Conservation (phyloP, 2,329 filamentous ascomycete genomes). For the Leptosphaerulina australis region DNA sequence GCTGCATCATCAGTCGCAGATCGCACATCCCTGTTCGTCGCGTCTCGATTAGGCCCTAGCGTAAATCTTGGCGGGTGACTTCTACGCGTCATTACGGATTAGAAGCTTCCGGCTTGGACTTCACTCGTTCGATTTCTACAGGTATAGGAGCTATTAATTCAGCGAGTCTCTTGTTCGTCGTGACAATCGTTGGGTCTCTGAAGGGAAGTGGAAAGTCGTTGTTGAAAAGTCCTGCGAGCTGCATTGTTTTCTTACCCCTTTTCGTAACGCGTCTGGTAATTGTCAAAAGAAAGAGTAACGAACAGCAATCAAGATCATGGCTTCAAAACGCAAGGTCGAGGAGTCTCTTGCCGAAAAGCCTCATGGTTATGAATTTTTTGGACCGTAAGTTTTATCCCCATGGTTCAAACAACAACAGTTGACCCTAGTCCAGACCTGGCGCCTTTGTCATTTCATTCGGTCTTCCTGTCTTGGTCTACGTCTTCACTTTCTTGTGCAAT, state of each 20-base stretch:
- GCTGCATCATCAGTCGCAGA: conserved; percentile 6
- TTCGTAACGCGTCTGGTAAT: no score
- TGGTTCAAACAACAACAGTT: conserved; percentile 10
- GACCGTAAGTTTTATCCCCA: conserved; percentile 42
- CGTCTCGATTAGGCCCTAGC: conserved; percentile 6
- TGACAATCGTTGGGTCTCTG: no score
- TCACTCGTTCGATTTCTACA: conserved; percentile 29
- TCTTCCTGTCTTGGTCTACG: conserved; percentile 78
- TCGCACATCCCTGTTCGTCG: conserved; percentile 6
- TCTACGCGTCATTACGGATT: conserved; percentile 38
- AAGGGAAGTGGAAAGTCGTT: no score
- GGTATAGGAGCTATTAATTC: background rate
- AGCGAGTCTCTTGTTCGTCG: no score
- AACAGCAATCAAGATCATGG: conserved; percentile 24
- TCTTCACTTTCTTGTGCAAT: conserved; percentile 86
- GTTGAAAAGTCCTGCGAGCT: no score
- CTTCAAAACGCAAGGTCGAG: conserved; percentile 33
- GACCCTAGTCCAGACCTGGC: conserved; percentile 64
- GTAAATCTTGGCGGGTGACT: conserved; percentile 3
- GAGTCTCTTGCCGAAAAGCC: conserved; percentile 33
- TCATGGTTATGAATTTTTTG: conserved; percentile 50
- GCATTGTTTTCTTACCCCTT: background rate
- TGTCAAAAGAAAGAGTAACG: conserved; percentile 1
- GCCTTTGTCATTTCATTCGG: conserved; percentile 79
- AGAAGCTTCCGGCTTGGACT: conserved; percentile 21